Base-by-base conservation (phyloP, 441 rosid genomes). In the Erodium texanum region DNA sequence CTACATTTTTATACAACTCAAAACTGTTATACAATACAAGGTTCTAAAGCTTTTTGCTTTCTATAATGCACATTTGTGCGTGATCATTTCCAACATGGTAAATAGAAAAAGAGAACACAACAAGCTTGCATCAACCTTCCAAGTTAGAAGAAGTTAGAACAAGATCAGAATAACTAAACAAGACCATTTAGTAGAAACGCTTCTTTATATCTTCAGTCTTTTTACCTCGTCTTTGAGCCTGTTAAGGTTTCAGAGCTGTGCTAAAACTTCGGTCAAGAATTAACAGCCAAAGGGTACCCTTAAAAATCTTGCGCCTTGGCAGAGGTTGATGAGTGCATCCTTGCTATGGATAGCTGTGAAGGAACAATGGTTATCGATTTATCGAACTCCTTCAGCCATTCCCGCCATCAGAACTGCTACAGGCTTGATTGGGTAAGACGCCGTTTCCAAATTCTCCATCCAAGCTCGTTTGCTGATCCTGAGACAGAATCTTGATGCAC, bases 401-500 rank as follows among this genome's bases (percentile, higher is more conserved):
- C 24, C 61, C 61, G 9, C 61, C 61, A 19, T 54, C 61, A 1
- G 87, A 83, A 75, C 85, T 79, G 71, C 82, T 79, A 75, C 84
- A 79, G 23, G 84, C 82, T 66, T 81, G 84, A 72, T 75, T 80
- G 10, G 79, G 79, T 19, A 74, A 78, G 64, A 76, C 71, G 15
- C 73, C 52, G 66, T 75, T 80, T 43, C 82, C 77, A 48, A 83
- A 78, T 63, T 80, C 85, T 45, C 83, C 85, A 70, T 81, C 81
- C 79, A 80, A 54, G 67, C 84, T 81, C 84, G 79, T 83, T 68
- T 83, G 87, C 70, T 79, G 83, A 19, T 79, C 87, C 76, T 83
- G 87, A 2, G 83, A 81, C 5, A 83, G 61, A 65, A 83, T 83
- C 77, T 80, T 81, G 68, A 83, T 81, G 75, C 71, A 75, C 14